Base-by-base conservation (phyloP, 2,329 filamentous ascomycete species). In the Diaporthe helianthi region DNA sequence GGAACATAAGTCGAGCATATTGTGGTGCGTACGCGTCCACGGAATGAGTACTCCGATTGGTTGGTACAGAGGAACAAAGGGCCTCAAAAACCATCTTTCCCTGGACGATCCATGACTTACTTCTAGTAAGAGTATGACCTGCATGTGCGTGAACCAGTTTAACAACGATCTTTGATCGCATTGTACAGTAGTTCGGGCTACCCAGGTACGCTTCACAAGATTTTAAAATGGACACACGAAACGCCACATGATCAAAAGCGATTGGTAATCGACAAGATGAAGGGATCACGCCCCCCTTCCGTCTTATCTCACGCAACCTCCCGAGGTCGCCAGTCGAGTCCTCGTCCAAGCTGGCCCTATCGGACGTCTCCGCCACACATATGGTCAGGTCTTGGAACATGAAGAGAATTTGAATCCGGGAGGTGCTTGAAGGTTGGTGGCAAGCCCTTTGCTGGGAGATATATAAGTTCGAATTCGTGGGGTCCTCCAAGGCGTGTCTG, bases 321-420 rank as follows among this genome's bases (percentile, higher is more conserved):
- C n/a, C n/a, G n/a, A n/a, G n/a, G n/a, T n/a, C 24, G 1, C n/a
- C 26, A 24, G 36, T 33, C 4, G 9, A 13, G 4, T 17, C 24
- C 24, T 10, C 22, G 29, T 60, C 3, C 22, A 5, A 17, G 36
- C 9, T 44, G 15, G 22, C 8, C 19, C 15, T 17, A 10, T 44
- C 26, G 10, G 5, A 26, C 36, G 44, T 13, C 54, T 15, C 17
- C 12, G 22, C 13, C 8, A 12, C 49, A 29, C 9, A 26, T 15
- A 22, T 7, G 3, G 22, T 60, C 22, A n/a, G 31, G 17, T n/a
- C 17, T 24, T 44, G 36, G 15, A 3, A 33, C 22, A 2, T 3
- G 15, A 29, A 44, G 17, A 8, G 9, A 6, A 1, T 2, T 1
- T 29, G 2, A 4, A 2, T 29, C 4, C 4, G 1, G 10, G n/a